Percentiles rank a stretch among this genome's conserved stretches.
Conservation (phyloP, 768 basidiomycete species). For the Serendipita sp. region DNA sequence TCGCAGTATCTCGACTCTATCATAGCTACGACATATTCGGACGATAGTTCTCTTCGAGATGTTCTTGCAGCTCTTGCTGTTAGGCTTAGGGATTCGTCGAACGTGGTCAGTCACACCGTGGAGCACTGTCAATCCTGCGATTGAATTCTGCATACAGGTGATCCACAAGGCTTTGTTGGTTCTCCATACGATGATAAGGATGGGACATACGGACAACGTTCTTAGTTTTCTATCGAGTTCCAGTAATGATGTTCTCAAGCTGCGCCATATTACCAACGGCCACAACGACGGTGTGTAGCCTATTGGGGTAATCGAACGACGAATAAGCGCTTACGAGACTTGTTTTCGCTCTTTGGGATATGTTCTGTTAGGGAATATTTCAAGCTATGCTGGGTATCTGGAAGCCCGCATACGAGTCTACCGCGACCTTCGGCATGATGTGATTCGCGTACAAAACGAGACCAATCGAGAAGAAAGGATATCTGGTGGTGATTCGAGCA, state of each 20-base stretch:
- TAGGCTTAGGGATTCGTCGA: constrained; percentile 81
- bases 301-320: not conserved
- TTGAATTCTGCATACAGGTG: constrained; percentile 32
- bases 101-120: constrained; percentile 43
- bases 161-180: constrained; percentile 98
- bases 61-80: constrained; percentile 79
- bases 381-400: constrained; percentile 76
- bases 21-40: constrained; percentile 90
- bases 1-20: constrained; percentile 87
- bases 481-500: constrained; percentile 46
- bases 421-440: constrained; percentile 83
- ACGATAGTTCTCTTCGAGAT: constrained; percentile 85
- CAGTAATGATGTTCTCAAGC: constrained; percentile 59
- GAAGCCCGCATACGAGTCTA: constrained; percentile 79
- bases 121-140: not conserved
- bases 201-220: constrained; percentile 90
- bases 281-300: constrained; percentile 67
- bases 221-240: constrained; percentile 55
- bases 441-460: constrained; percentile 85
- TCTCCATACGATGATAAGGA: constrained; percentile 90
- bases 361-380: constrained; percentile 67
- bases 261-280: constrained; percentile 65
- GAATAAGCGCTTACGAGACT: not conserved
- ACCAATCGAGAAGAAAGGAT: constrained; percentile 72
- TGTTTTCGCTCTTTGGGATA: constrained; percentile 42